phyloP scores from a whole-genome alignment of 2,329 filamentous ascomycete genomes.

The Sclerotinia subarctica region DNA sequence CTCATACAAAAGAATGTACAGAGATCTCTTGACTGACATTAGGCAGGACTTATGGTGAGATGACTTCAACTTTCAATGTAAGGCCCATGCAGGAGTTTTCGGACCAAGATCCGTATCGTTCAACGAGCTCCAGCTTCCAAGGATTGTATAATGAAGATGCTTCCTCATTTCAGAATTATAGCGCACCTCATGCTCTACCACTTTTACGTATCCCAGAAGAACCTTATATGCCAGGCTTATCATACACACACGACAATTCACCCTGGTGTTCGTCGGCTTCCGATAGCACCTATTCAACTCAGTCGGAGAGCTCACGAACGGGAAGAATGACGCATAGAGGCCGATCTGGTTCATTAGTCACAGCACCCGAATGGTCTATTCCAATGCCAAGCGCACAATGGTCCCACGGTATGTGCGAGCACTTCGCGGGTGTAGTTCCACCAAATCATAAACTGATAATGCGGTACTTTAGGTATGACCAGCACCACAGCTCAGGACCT shows the following conservation, averaged over 20 bases:
- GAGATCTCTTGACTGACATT: constrained; percentile 17
- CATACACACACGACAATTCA: constrained; percentile 34
- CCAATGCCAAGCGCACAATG: constrained; percentile 26
- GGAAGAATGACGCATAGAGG: constrained; percentile 28
- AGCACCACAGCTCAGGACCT: constrained; percentile 31
- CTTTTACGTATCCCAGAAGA: constrained; percentile 36
- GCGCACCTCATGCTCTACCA: constrained; percentile 27
- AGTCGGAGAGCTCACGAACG: constrained; percentile 34
- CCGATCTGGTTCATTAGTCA: constrained; percentile 32
- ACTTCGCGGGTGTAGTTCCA: background rate
- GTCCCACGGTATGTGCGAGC: constrained; percentile 27
- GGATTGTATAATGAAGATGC: constrained; percentile 23
- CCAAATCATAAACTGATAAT: constrained; percentile 5
- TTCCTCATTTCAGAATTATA: constrained; percentile 26
- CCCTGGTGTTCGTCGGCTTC: constrained; percentile 38
- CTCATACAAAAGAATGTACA: background rate
- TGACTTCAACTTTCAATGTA: constrained; percentile 10
- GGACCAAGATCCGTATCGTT: background rate
- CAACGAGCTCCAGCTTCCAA: constrained; percentile 24
- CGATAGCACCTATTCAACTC: constrained; percentile 36
- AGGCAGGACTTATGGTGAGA: constrained; percentile 10
- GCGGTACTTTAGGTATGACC: constrained; percentile 11
- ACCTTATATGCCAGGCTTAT: constrained; percentile 31
- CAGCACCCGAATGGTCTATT: constrained; percentile 32
- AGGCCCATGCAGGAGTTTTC: constrained; percentile 11